Base-by-base conservation (phyloP, 495 filamentous ascomycete genomes). In the Opeltia flavorubescens region DNA sequence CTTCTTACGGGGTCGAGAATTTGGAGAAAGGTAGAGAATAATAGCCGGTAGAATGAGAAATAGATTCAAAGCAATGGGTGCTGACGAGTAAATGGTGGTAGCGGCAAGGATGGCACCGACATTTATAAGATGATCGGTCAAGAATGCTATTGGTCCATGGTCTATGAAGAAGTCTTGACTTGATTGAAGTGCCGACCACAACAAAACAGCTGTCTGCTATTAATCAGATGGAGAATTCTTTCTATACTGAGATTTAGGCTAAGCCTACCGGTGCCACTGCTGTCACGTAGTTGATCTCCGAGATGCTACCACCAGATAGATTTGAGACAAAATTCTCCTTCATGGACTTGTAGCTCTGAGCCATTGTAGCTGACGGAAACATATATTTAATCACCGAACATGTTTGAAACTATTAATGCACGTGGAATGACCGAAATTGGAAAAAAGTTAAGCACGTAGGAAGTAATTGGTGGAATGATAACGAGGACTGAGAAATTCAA, bases 271-370 rank as follows among this genome's bases (percentile, higher is more conserved):
- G 80, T 56, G 86, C 86, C 44, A 91, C 80, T 5, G 82, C 73
- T 31, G 83, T 84, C 39, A 96, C 82, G 49, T 71, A 68, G 54
- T 94, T 89, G 66, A 99, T 89, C 58, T 99, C 91, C 24, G 66
- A 59, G 40, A 95, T 80, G 12, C 74, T 69, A 31, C 89, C 86
- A 30, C 91, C 91, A n/a, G 81, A 77, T 27, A 94, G 78, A 59
- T 86, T 83, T 17, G 89, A 95, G 54, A 99, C 91, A 58, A 94
- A 95, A 47, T 85, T 86, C 70, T 94, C 88, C 62, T 96, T 99
- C 43, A 79, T 72, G 43, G 80, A 74, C 67, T 96, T 99, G 66
- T 94, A 89, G 63, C 69, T 78, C 24, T 67, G 62, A 38, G 73
- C 72, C 76, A 78, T 79, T 49, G 23, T 9, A 34, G 9, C n/a